Percentiles rank a stretch among this genome's conserved stretches.
Evolutionary conservation across 1,284 basidiomycete species (phyloP).

Genomic region (Irpex lacteus): DNA sequence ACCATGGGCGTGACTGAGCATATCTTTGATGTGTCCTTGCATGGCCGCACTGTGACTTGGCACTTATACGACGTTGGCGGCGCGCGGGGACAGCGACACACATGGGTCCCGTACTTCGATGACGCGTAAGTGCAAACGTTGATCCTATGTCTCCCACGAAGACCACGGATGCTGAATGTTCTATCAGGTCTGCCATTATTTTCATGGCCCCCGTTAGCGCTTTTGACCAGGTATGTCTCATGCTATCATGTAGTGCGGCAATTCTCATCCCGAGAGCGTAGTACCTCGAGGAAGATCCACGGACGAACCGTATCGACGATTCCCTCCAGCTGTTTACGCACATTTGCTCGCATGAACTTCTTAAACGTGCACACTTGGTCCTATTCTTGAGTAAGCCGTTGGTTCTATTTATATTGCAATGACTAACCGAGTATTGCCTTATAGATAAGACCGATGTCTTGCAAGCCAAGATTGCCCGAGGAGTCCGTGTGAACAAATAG

Average conservation of each 20-base stretch:
- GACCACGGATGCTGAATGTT: background rate
- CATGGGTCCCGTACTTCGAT: conserved; percentile 82
- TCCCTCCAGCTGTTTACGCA: conserved; percentile 80
- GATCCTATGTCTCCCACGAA: background rate
- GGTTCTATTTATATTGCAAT: background rate
- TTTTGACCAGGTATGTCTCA: conserved; percentile 67
- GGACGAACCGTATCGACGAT: conserved; percentile 80
- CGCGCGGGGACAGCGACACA: conserved; percentile 78
- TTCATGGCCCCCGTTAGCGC: conserved; percentile 85
- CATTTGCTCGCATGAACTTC: conserved; percentile 75
- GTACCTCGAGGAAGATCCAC: conserved; percentile 82
- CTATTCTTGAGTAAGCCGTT: conserved; percentile 67
- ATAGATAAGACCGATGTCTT: conserved; percentile 78
- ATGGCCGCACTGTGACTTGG: conserved; percentile 74
- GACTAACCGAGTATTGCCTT: background rate
- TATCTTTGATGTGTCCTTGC: conserved; percentile 68
- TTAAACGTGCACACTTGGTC: conserved; percentile 77
- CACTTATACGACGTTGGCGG: conserved; percentile 82
- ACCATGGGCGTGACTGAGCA: conserved; percentile 84
- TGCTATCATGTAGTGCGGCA: background rate
- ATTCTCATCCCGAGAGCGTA: conserved; percentile 26
- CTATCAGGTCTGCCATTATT: conserved; percentile 66
- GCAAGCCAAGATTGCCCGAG: conserved; percentile 61
- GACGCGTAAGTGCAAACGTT: conserved; percentile 45
- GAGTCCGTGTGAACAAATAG: conserved; percentile 75